These are phyloP conservation scores for Penicillium paxilli DNA, from an alignment of 495 filamentous ascomycete species.

Conservation along the genomic window DNA sequence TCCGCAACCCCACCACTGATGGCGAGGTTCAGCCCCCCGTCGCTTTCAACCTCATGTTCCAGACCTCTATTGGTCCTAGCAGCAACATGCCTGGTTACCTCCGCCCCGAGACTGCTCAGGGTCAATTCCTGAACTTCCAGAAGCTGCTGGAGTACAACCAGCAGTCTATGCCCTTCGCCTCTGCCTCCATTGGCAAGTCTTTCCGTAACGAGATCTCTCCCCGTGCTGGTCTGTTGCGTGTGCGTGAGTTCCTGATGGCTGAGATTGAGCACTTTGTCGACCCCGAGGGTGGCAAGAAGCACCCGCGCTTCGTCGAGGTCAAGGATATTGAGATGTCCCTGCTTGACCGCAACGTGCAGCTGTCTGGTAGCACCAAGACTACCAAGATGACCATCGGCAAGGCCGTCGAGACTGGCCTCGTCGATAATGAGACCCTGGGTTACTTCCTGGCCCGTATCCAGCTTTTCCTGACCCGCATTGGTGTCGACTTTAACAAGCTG, in stretches of 20 bases:
- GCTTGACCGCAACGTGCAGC: conserved; percentile 70
- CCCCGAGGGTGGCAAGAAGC: conserved; percentile 69
- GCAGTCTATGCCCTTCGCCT: conserved; percentile 69
- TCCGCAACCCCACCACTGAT: conserved; percentile 63
- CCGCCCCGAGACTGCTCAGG: conserved; percentile 68
- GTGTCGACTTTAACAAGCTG: conserved; percentile 68
- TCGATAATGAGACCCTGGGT: conserved; percentile 85
- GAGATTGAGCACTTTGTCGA: conserved; percentile 77
- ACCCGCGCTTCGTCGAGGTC: conserved; percentile 63
- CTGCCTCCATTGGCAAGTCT: conserved; percentile 74
- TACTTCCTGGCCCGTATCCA: conserved; percentile 83
- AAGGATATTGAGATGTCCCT: conserved; percentile 63
- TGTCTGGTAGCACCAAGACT: conserved; percentile 63
- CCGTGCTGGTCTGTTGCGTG: conserved; percentile 63
- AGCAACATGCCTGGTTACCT: conserved; percentile 63
- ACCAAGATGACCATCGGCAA: conserved; percentile 64
- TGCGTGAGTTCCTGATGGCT: conserved; percentile 73
- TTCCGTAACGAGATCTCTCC: conserved; percentile 77
- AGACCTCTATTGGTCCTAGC: conserved; percentile 68
- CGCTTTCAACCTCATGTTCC: conserved; percentile 76
- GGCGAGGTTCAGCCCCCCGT: conserved; percentile 63
- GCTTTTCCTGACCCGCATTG: conserved; percentile 69
- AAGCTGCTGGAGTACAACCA: conserved; percentile 74
- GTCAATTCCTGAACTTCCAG: conserved; percentile 67
- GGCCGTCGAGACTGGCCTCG: conserved; percentile 65